Base-by-base conservation (phyloP, 345 rosid genomes). In the Salix dunnii region DNA sequence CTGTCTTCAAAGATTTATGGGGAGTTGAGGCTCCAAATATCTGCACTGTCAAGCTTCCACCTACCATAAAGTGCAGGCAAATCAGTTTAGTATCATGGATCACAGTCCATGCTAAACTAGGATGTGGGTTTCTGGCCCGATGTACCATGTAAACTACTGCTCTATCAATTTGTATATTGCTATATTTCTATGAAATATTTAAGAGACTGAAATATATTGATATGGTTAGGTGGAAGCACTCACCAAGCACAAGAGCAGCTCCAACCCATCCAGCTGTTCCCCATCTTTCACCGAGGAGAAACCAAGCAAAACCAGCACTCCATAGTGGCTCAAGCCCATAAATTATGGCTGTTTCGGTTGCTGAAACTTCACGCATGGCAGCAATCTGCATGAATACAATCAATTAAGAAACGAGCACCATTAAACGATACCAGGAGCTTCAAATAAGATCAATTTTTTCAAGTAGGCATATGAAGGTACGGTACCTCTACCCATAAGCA, bases 291-390 rank as follows among this genome's bases (percentile, higher is more conserved):
- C 88, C 88, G 30, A 89, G 91, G 67, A 91, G 86, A 80, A 86
- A 89, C 91, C 96, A 91, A 28, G 91, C 91, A 80, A 91, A 91
- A 74, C 83, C 83, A 28, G 89, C 96, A 68, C 91, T 89, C 90
- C 92, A 88, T 6, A 88, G 85, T 8, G 92, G 92, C 77, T 91
- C 96, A 80, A 91, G 82, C 51, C 90, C 89, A 75, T 89, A 88
- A 73, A 89, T 82, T 74, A 88, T 82, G 30, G 91, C 92, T 31
- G 89, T 84, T 75, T 89, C 90, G 27, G 84, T 84, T 40, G 91
- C 93, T 6, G 89, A 86, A n/a, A 91, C 88, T 76, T 88, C 87
- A n/a, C 84, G 71, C 91, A 91, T 86, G 2, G 89, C 91, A 60
- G 83, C 77, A 79, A 86, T 82, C 96, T 91, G 87, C 64, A 78